Percentiles rank a stretch among this genome's conserved stretches.
Evolutionary conservation across 805 yeast genomes (phyloP).

Genomic region (Brettanomyces sp.): DNA sequence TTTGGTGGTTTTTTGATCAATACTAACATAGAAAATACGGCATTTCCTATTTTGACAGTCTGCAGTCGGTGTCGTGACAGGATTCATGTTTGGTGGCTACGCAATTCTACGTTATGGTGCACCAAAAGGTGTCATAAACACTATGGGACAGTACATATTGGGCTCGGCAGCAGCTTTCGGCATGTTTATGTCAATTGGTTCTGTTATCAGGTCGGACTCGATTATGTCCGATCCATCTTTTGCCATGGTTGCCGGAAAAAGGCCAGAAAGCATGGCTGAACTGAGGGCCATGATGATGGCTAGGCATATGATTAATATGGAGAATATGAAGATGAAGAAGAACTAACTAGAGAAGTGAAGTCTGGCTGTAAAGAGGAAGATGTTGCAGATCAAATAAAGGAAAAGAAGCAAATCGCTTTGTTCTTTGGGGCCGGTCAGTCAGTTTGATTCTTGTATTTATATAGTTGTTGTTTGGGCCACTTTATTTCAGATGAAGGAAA

Average conservation of each 20-base stretch:
- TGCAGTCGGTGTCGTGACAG: slow-evolving; percentile 88
- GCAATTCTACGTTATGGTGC: slow-evolving; percentile 89
- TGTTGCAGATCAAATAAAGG: too few species aligned
- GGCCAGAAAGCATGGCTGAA: slow-evolving; percentile 25
- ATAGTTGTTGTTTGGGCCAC: too few species aligned
- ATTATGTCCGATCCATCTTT: slow-evolving; percentile 12
- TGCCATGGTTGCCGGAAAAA: slow-evolving; percentile 6
- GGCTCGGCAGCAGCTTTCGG: slow-evolving; percentile 98
- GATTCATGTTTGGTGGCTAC: slow-evolving; percentile 89
- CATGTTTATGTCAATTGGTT: slow-evolving; percentile 91
- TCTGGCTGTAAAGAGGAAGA: too few species aligned
- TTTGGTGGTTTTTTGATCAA: not conserved
- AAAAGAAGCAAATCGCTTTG: too few species aligned
- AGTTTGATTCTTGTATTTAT: too few species aligned
- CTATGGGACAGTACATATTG: slow-evolving; percentile 90
- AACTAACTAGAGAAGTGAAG: not conserved
- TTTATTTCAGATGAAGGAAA: too few species aligned
- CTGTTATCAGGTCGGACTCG: slow-evolving; percentile 75
- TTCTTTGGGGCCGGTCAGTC: too few species aligned
- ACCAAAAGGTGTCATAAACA: slow-evolving; percentile 96
- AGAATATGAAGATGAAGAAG: slow-evolving; percentile 15
- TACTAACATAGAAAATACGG: slow-evolving; percentile 10
- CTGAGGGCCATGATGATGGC: slow-evolving; percentile 35
- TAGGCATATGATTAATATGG: slow-evolving; percentile 25
- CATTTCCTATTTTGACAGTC: slow-evolving; percentile 22